Evolutionary conservation across 2,329 filamentous ascomycete species (phyloP).

Genomic region (Colletotrichum higginsianum): DNA sequence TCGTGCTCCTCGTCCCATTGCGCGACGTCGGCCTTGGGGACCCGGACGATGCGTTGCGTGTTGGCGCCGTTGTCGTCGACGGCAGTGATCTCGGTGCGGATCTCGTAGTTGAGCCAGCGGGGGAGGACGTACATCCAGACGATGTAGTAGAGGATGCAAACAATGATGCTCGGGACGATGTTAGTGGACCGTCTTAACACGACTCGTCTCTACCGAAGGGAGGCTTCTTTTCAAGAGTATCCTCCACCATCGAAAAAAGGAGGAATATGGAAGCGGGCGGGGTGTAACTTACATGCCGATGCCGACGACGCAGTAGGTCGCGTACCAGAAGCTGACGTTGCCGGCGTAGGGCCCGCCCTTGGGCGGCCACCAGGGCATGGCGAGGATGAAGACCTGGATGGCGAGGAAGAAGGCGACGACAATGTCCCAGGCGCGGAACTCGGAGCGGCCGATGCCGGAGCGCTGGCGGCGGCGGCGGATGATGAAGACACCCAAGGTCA

Average conservation of each 20-base stretch:
- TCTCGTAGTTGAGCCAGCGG: constrained; percentile 64
- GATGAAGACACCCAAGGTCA: constrained; percentile 71
- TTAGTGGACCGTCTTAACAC: neutral
- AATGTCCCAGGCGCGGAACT: constrained; percentile 73
- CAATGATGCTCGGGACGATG: constrained; percentile 56
- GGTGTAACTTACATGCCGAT: constrained; percentile 71
- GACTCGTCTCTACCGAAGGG: neutral
- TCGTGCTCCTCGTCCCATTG: constrained; percentile 74
- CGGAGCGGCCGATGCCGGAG: constrained; percentile 61
- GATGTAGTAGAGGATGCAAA: constrained; percentile 71
- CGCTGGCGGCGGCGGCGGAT: constrained; percentile 69
- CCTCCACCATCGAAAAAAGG: neutral
- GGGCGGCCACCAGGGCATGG: constrained; percentile 82
- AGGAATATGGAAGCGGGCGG: neutral
- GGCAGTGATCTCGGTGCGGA: constrained; percentile 68
- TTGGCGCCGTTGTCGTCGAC: constrained; percentile 60
- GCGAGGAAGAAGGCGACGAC: constrained; percentile 72
- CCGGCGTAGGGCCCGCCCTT: constrained; percentile 70
- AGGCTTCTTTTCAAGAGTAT: too few species aligned
- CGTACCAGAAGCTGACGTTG: constrained; percentile 82
- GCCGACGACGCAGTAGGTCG: constrained; percentile 76
- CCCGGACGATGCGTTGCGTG: constrained; percentile 65
- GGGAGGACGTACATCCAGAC: constrained; percentile 72
- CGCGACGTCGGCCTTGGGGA: constrained; percentile 64
- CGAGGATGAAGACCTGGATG: constrained; percentile 72